A percentile compares a stretch with the other conserved stretches of the same genome.
Evolutionary conservation across 257 asterid genomes (phyloP).

Genomic region (Ilex aquifolium): DNA sequence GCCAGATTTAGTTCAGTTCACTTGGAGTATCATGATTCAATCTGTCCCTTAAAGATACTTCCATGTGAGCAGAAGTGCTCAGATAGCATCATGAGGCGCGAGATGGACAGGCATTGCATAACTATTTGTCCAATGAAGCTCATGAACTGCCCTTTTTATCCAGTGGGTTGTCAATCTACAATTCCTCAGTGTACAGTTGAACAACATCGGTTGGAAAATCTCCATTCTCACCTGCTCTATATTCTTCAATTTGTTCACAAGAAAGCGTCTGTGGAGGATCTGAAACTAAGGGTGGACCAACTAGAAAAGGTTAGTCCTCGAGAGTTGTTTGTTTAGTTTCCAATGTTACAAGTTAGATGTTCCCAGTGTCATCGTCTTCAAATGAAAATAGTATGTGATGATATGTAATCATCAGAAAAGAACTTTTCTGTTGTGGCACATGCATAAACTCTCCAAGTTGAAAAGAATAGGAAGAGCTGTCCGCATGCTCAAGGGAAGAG

Average conservation of each 20-base stretch:
- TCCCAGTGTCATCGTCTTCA: neutral
- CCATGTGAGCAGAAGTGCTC: conserved; percentile 62
- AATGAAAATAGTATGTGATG: neutral
- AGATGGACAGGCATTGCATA: conserved; percentile 73
- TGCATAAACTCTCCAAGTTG: neutral
- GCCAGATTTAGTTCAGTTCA: conserved; percentile 48
- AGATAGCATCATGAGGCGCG: conserved; percentile 55
- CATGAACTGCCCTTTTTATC: conserved; percentile 56
- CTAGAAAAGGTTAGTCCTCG: conserved; percentile 31
- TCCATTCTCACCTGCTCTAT: conserved; percentile 39
- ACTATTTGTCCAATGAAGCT: conserved; percentile 74
- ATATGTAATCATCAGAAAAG: neutral
- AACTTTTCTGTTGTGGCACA: neutral
- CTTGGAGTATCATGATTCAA: conserved; percentile 38
- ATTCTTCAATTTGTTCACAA: conserved; percentile 40
- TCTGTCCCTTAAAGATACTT: conserved; percentile 58
- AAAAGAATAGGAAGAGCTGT: no score
- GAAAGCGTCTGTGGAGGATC: conserved; percentile 37
- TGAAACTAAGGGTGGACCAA: conserved; percentile 44
- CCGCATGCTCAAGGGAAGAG: no score
- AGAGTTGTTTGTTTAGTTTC: neutral
- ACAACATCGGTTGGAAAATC: conserved; percentile 46
- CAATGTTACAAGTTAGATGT: no score
- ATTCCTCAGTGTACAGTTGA: conserved; percentile 41
- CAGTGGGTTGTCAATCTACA: conserved; percentile 49